Conservation (phyloP, 2,329 filamentous ascomycete species). For the Colletotrichum coccodes region DNA sequence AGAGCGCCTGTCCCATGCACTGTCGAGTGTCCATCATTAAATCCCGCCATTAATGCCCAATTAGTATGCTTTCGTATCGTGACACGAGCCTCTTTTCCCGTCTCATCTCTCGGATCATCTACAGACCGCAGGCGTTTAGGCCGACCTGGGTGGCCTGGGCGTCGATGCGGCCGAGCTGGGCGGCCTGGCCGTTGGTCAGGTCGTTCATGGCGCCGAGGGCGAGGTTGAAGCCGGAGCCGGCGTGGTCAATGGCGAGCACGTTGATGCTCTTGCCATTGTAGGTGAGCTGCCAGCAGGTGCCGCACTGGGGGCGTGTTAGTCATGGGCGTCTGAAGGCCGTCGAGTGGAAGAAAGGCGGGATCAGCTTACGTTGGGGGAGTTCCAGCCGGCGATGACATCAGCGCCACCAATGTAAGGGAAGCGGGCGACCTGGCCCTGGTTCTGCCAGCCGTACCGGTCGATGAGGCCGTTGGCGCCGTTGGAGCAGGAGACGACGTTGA, state of each 20-base stretch:
- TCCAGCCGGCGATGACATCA: conserved; percentile 63
- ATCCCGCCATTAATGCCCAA: neutral
- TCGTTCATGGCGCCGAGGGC: conserved; percentile 65
- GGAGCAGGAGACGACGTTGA: conserved; percentile 72
- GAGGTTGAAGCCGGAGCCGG: conserved; percentile 63
- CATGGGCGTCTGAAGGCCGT: neutral
- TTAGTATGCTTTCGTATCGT: neutral
- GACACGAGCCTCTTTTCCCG: neutral
- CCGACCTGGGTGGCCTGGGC: conserved; percentile 57
- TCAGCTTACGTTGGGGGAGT: conserved; percentile 53
- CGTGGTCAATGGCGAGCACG: conserved; percentile 66
- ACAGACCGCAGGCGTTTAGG: conserved; percentile 54
- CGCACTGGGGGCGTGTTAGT: conserved; percentile 53
- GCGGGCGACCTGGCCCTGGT: conserved; percentile 58
- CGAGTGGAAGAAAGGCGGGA: neutral
- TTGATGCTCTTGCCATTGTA: conserved; percentile 63
- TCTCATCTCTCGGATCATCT: conserved; percentile 16
- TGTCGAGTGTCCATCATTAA: neutral
- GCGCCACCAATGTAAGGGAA: conserved; percentile 68
- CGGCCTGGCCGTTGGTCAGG: conserved; percentile 63
- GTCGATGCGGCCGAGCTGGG: conserved; percentile 61
- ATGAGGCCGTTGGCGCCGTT: conserved; percentile 75
- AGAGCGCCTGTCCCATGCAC: conserved; percentile 27
- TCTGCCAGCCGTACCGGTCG: conserved; percentile 68
- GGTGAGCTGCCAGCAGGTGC: conserved; percentile 66